A percentile compares a stretch with the other conserved stretches of the same genome.
Conservation (phyloP, 2,329 filamentous ascomycete genomes). For the Furcasterigmium sp. region DNA sequence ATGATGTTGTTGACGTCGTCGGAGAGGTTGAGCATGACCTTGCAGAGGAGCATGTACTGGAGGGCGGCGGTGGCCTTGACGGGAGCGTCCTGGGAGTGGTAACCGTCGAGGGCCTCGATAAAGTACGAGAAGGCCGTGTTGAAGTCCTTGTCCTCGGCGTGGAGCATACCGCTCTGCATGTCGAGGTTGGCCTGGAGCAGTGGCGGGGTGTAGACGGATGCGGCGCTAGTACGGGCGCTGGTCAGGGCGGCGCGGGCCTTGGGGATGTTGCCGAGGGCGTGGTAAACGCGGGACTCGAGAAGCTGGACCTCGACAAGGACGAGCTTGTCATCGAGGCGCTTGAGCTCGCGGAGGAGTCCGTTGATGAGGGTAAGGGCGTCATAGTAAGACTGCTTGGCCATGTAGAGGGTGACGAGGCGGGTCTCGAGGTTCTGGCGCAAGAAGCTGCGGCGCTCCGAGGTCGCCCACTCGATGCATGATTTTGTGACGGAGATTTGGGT, state of each 20-base stretch:
- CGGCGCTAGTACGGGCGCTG: conserved; percentile 88
- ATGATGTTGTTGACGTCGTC: conserved; percentile 96
- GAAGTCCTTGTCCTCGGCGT: conserved; percentile 98
- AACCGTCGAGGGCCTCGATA: conserved; percentile 96
- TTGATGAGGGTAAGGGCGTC: conserved; percentile 97
- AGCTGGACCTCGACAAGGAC: conserved; percentile 97
- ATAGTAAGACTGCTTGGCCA: conserved; percentile 97
- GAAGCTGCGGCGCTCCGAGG: conserved; percentile 89
- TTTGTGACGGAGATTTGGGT: conserved; percentile 93
- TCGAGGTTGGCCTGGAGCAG: conserved; percentile 92
- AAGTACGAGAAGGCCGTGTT: conserved; percentile 99
- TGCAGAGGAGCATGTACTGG: conserved; percentile 99
- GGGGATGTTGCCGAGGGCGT: conserved; percentile 91
- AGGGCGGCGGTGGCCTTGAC: conserved; percentile 90
- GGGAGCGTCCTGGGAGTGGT: conserved; percentile 85
- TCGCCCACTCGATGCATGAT: conserved; percentile 99
- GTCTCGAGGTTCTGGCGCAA: conserved; percentile 97
- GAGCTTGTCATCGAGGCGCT: conserved; percentile 97
- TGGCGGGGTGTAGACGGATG: conserved; percentile 95
- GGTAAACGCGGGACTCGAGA: conserved; percentile 94
- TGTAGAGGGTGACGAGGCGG: conserved; percentile 86
- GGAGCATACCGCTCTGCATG: conserved; percentile 99
- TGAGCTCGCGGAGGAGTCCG: conserved; percentile 89
- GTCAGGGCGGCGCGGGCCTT: conserved; percentile 95
- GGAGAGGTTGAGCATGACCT: conserved; percentile 97